A percentile compares a stretch with the other conserved stretches of the same genome.
Conservation (phyloP, 768 basidiomycete genomes). For the Tricholoma bakamatsutake region DNA sequence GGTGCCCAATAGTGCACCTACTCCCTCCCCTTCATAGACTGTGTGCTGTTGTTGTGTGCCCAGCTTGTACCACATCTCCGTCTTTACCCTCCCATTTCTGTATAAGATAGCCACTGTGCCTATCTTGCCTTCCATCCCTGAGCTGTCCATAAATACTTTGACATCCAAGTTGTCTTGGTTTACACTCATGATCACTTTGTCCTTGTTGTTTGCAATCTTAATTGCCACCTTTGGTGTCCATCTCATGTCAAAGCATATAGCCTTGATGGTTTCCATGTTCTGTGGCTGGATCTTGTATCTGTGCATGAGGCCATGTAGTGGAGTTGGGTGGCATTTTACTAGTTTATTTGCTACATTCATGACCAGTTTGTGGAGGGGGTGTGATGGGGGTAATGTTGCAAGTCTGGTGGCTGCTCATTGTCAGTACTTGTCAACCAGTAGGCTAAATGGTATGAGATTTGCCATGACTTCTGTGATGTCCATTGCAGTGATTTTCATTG, state of each 20-base stretch:
- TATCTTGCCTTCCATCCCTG: conserved; percentile 6
- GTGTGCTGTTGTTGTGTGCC: conserved; percentile 8
- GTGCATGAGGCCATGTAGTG: no score
- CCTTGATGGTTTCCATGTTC: conserved; percentile 9
- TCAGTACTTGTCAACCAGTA: no score
- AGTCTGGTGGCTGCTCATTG: no score
- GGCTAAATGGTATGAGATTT: no score
- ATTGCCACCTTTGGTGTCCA: no score
- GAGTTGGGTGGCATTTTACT: no score
- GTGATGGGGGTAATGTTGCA: no score
- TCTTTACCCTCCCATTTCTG: neutral
- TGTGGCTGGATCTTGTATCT: no score
- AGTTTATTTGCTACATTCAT: no score
- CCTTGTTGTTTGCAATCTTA: neutral
- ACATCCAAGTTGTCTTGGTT: no score
- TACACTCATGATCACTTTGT: neutral
- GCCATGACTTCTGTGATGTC: neutral
- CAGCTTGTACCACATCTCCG: neutral
- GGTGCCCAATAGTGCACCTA: conserved; percentile 5
- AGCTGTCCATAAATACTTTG: no score
- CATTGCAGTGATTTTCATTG: conserved; percentile 5
- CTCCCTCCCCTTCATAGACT: conserved; percentile 13
- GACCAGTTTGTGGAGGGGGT: no score
- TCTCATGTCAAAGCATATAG: neutral
- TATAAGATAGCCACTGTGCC: conserved; percentile 17